Percentiles rank a stretch among this genome's conserved stretches.
Conservation (phyloP, 164 flowering plant species). For the Aristolochia contorta region DNA sequence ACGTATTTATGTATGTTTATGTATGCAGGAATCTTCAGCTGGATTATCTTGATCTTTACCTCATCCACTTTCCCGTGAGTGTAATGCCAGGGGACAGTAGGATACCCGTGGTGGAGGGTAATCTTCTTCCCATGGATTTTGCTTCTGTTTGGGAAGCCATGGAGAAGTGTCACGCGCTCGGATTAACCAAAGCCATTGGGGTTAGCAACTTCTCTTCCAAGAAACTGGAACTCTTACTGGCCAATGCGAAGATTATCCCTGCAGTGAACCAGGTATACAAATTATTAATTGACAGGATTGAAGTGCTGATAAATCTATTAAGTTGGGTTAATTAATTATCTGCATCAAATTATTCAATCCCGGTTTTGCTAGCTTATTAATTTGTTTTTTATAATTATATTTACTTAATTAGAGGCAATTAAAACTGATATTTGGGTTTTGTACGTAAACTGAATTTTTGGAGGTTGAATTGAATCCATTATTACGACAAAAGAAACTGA, state of each 20-base stretch:
- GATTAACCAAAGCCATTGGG: constrained; percentile 20
- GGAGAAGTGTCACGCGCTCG: constrained; percentile 17
- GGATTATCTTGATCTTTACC: constrained; percentile 33
- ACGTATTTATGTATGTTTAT: no score
- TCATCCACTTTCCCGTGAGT: constrained; percentile 29
- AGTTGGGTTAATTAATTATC: no score
- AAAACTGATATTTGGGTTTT: not conserved
- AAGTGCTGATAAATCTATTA: no score
- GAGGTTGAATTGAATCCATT: constrained; percentile 29
- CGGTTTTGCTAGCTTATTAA: not conserved
- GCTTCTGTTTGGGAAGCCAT: constrained; percentile 13
- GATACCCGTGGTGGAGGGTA: not conserved
- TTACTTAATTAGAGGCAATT: no score
- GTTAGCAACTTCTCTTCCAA: constrained; percentile 25
- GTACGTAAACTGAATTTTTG: not conserved
- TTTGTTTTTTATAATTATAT: no score
- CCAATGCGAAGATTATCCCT: constrained; percentile 16
- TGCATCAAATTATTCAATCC: no score
- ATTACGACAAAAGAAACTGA: constrained; percentile 23
- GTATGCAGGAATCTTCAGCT: constrained; percentile 21
- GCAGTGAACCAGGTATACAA: constrained; percentile 20
- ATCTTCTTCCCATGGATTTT: constrained; percentile 9
- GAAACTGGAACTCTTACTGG: constrained; percentile 10
- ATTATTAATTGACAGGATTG: not conserved
- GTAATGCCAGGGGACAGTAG: constrained; percentile 3